A percentile compares a stretch with the other conserved stretches of the same genome.
Evolutionary conservation across 768 basidiomycete species (phyloP).

Genomic region (Russula lepida): DNA sequence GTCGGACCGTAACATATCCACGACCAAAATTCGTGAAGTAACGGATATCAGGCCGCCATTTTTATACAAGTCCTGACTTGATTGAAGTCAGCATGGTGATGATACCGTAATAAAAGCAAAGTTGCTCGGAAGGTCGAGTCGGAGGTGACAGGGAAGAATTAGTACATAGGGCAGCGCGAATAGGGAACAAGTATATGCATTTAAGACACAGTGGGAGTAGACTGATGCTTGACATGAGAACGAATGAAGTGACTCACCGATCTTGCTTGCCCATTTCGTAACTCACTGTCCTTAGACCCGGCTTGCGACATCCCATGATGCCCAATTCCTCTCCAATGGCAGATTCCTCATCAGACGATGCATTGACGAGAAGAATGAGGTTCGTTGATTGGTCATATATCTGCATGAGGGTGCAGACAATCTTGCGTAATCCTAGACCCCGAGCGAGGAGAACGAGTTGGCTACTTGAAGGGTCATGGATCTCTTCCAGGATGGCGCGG

Average conservation of each 20-base stretch:
- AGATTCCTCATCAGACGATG: slow-evolving; percentile 76
- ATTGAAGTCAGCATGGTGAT: not conserved
- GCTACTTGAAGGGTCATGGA: slow-evolving; percentile 66
- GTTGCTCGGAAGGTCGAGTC: not conserved
- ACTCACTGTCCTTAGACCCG: slow-evolving; percentile 72
- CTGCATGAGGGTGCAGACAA: slow-evolving; percentile 82
- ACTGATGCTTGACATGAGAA: not conserved
- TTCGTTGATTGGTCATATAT: slow-evolving; percentile 84
- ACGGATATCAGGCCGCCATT: slow-evolving; percentile 85
- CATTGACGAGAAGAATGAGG: slow-evolving; percentile 79
- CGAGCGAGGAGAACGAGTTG: slow-evolving; percentile 78
- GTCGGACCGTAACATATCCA: slow-evolving; percentile 85
- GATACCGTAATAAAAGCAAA: not conserved
- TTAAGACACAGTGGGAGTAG: not conserved
- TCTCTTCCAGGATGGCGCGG: slow-evolving; percentile 53
- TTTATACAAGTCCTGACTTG: slow-evolving; percentile 72
- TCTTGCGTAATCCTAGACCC: slow-evolving; percentile 78
- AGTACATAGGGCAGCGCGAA: not conserved
- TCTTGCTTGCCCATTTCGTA: slow-evolving; percentile 77
- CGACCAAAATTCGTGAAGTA: slow-evolving; percentile 89
- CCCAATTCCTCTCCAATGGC: slow-evolving; percentile 90
- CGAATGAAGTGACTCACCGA: slow-evolving; percentile 40
- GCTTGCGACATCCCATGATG: slow-evolving; percentile 82
- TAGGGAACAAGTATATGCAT: too few species aligned
- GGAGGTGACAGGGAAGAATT: not conserved